Evolutionary conservation across 352 stramenopile genomes (phyloP).

Genomic region (Phytophthora ohioensis): DNA sequence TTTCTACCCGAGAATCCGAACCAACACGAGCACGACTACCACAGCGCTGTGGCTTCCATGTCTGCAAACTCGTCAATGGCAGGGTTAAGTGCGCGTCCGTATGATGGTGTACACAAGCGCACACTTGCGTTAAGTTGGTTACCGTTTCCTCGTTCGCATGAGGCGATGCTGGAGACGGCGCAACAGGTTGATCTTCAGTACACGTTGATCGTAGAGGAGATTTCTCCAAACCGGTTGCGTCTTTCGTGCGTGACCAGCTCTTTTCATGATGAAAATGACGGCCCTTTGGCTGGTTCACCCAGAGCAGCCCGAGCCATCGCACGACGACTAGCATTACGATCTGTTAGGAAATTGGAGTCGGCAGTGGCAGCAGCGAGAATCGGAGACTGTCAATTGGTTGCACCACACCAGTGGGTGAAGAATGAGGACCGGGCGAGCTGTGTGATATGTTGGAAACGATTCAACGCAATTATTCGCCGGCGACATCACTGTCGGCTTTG

Average conservation of each 20-base stretch:
- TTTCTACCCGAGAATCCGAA: conserved; percentile 52
- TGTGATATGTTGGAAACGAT: conserved; percentile 75
- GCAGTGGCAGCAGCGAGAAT: conserved; percentile 60
- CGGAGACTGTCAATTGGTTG: conserved; percentile 50
- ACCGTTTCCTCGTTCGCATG: conserved; percentile 51
- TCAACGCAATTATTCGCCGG: conserved; percentile 61
- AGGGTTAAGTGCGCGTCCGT: conserved; percentile 40
- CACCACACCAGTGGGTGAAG: conserved; percentile 67
- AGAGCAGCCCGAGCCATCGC: conserved; percentile 51
- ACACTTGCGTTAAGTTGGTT: conserved; percentile 71
- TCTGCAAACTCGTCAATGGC: conserved; percentile 35
- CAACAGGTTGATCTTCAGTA: conserved; percentile 65
- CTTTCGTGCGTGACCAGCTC: conserved; percentile 68
- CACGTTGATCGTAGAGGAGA: conserved; percentile 73
- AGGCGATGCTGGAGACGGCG: conserved; percentile 31
- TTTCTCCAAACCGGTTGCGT: conserved; percentile 50
- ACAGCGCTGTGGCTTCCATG: conserved; percentile 24
- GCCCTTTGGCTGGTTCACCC: conserved; percentile 35
- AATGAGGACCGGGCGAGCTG: conserved; percentile 65
- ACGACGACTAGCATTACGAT: conserved; percentile 53
- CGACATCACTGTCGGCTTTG: conserved; percentile 77
- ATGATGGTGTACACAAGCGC: conserved; percentile 61
- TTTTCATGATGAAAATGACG: conserved; percentile 56
- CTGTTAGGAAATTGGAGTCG: conserved; percentile 55
- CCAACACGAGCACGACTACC: conserved; percentile 18